phyloP scores from a whole-genome alignment of 148 eudicot genomes.

The Fagopyrum tataricum region DNA sequence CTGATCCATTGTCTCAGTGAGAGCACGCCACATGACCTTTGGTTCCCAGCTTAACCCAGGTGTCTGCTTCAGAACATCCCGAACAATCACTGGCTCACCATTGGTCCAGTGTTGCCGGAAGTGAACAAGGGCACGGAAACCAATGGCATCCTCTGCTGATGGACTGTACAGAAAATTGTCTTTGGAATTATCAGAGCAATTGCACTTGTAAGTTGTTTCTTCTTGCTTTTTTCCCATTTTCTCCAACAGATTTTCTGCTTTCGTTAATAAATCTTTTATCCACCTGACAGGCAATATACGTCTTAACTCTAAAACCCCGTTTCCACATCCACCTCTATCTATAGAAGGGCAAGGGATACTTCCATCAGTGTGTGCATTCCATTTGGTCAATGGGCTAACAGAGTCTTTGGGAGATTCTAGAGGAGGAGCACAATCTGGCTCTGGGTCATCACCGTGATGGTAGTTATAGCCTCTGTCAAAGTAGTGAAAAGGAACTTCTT shows the following conservation, averaged over 20 bases:
- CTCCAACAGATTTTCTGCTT: constrained; percentile 29
- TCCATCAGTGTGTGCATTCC: constrained; percentile 43
- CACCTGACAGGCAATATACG: constrained; percentile 49
- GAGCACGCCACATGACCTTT: constrained; percentile 82
- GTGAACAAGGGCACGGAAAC: constrained; percentile 23
- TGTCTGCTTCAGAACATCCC: constrained; percentile 48
- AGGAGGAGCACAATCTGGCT: constrained; percentile 13
- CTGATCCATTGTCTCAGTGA: constrained; percentile 47
- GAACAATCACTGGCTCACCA: constrained; percentile 82
- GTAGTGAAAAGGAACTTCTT: constrained; percentile 27
- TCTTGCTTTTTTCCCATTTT: background rate
- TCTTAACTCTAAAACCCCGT: constrained; percentile 48
- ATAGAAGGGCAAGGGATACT: constrained; percentile 53
- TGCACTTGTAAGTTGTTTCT: constrained; percentile 11
- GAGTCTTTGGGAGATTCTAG: background rate
- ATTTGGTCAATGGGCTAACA: constrained; percentile 17
- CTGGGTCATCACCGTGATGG: constrained; percentile 67
- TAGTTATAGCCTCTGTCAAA: constrained; percentile 52
- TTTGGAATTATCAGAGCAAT: constrained; percentile 13
- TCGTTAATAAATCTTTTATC: constrained; percentile 38
- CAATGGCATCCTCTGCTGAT: constrained; percentile 29
- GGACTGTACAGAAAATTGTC: constrained; percentile 51
- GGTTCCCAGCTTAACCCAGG: constrained; percentile 96
- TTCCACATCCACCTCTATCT: constrained; percentile 84
- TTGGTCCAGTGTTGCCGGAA: constrained; percentile 61